Evolutionary conservation across 108 stramenopile species (phyloP).

Genomic region (Schizochytrium sp.): DNA sequence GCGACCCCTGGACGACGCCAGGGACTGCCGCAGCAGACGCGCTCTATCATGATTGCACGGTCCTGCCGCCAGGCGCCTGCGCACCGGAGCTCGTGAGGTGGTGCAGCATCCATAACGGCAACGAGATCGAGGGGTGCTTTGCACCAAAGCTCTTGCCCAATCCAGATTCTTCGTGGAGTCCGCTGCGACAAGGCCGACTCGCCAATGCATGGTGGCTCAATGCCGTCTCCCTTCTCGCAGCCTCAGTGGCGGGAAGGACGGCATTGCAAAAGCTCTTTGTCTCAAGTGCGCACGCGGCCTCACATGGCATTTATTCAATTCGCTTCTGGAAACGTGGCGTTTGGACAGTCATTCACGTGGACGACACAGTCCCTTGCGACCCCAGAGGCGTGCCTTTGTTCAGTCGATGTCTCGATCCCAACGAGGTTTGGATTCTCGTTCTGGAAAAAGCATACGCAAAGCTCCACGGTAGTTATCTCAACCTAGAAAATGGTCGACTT

Average conservation of each 20-base stretch:
- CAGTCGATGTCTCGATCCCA: background rate
- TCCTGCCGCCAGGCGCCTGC: background rate
- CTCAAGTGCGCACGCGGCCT: background rate
- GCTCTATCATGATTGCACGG: background rate
- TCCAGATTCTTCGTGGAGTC: background rate
- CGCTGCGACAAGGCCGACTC: background rate
- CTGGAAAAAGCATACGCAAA: conserved; percentile 35
- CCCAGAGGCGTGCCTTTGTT: background rate
- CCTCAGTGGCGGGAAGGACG: background rate
- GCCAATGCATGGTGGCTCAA: conserved; percentile 14
- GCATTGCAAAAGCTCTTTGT: background rate
- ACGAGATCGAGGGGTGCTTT: background rate
- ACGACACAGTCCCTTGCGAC: background rate
- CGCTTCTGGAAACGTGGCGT: background rate
- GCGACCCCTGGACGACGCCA: background rate
- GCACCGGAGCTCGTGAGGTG: background rate
- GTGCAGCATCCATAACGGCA: background rate
- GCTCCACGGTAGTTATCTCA: conserved; percentile 20
- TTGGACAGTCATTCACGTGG: background rate
- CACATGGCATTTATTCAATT: background rate
- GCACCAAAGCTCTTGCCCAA: background rate
- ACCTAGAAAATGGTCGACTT: background rate
- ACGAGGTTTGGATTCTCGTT: conserved; percentile 23
- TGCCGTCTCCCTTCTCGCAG: background rate
- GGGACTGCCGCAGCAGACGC: background rate